A percentile compares a stretch with the other conserved stretches of the same genome.
Evolutionary conservation across 2,329 filamentous ascomycete species (phyloP).

Genomic region (Aspergillus sclerotialis): DNA sequence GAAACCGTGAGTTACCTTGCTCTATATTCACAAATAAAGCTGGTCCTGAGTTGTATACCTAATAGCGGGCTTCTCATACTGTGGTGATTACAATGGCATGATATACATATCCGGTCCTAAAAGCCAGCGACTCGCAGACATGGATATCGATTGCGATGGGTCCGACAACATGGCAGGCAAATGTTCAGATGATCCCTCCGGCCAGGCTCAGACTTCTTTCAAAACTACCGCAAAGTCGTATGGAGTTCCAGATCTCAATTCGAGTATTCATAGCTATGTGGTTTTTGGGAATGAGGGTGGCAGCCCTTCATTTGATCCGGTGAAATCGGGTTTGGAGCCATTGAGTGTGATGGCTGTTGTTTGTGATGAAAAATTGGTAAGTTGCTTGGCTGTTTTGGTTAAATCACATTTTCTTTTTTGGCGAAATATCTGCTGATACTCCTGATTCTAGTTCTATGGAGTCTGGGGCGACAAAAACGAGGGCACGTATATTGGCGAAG

Average conservation of each 20-base stretch:
- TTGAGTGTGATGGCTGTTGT: slow-evolving; percentile 52
- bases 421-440: background rate
- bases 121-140: slow-evolving; percentile 38
- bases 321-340: slow-evolving; percentile 40
- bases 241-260: slow-evolving; percentile 41
- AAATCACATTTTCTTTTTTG: no score
- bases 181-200: slow-evolving; percentile 39
- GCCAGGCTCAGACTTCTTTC: slow-evolving; percentile 42
- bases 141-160: slow-evolving; percentile 56
- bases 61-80: slow-evolving; percentile 32
- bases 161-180: slow-evolving; percentile 38
- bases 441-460: slow-evolving; percentile 41
- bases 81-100: slow-evolving; percentile 41
- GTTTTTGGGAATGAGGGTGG: slow-evolving; percentile 46
- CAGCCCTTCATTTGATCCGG: slow-evolving; percentile 36
- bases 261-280: slow-evolving; percentile 48
- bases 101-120: slow-evolving; percentile 40
- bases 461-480: slow-evolving; percentile 59
- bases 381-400: background rate
- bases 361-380: slow-evolving; percentile 44
- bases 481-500: slow-evolving; percentile 50
- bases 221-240: slow-evolving; percentile 32
- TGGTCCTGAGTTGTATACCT: no score
- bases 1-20: background rate
- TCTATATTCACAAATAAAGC: no score